Conservation (phyloP, 1,139 yeast genomes). For the Diutina neorugosa region DNA sequence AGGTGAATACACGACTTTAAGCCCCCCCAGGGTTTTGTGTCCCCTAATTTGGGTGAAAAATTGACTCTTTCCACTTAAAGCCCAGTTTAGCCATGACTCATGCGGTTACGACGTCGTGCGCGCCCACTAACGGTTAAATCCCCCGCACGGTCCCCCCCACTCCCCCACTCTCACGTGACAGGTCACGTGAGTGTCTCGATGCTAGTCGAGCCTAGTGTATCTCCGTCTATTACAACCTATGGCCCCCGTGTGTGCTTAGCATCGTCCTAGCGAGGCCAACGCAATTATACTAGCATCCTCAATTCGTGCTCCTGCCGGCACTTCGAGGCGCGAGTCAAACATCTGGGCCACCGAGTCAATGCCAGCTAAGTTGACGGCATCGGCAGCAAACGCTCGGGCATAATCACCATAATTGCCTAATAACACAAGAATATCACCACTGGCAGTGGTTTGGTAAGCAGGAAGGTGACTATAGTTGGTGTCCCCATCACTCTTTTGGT, state of each 20-base stretch:
- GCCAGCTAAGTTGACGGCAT: conserved; percentile 37
- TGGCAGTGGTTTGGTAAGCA: conserved; percentile 7
- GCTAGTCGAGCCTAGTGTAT: too few species aligned
- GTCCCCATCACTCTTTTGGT: conserved; percentile 13
- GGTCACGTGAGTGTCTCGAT: not conserved
- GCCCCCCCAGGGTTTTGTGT: conserved; percentile 20
- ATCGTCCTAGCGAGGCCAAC: conserved; percentile 16
- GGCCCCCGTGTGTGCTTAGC: too few species aligned
- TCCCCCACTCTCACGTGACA: not conserved
- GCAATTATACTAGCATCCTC: conserved; percentile 66
- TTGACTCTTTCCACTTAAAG: too few species aligned
- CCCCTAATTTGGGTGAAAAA: not conserved
- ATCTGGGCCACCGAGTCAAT: conserved; percentile 44
- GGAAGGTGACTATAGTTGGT: conserved; percentile 1
- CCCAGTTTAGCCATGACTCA: not conserved
- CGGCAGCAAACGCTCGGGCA: conserved; percentile 29
- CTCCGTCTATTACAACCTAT: not conserved
- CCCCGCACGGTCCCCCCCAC: too few species aligned
- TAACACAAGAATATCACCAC: conserved; percentile 36
- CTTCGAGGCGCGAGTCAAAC: conserved; percentile 51
- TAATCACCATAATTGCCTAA: conserved; percentile 56
- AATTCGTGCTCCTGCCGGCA: conserved; percentile 46
- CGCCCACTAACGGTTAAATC: too few species aligned
- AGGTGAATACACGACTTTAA: conserved; percentile 9
- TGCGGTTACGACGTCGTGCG: too few species aligned